Evolutionary conservation across 495 filamentous ascomycete genomes (phyloP), one percentile per base, ranked within the genome.

Genomic region (Cairneyella variabilis): DNA sequence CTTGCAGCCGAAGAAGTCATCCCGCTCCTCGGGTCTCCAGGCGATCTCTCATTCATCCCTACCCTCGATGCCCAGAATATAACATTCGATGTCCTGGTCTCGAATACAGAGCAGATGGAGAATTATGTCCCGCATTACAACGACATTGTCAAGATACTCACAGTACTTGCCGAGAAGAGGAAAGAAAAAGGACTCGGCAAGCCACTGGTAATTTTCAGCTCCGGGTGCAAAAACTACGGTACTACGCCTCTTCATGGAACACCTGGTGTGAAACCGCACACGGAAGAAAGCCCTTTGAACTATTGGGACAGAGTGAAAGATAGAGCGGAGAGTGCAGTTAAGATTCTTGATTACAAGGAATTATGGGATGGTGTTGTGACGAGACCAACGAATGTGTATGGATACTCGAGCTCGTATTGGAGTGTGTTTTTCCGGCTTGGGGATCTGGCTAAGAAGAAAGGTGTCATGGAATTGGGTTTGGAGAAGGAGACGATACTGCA

Each of bases 151-250:
- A 23, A 64, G 38, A 25, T 27, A 18, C 50, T 72, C 2, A 54
- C 50, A 1, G 46, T 49, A 6, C 44, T 67, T 8, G 59, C 69
- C 0, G 45, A 8, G 0, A 18, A 36, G 23, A 53, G 52, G 2
- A 51, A 45, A 46, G 26, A 23, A 6, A 16, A 59, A 21, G 62
- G 64, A 2, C 54, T 64, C 28, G n/a, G n/a, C 11, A 54, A 57
- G 18, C 69, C 69, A 2, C 48, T 76, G 8, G 66, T 76, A 7
- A 46, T 76, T 2, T 58, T 63, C 38, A 71, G 63, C 16, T 69
- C 65, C 10, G 73, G 73, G 0, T 71, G 69, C 53, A 74, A 76
- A 40, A 71, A 76, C 54, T 76, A 76, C 58, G 71, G 71, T 1
- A 64, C 51, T 17, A 71, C 64, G 2, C 52, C 48, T 0, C 46